Conservation (phyloP, 306 rosid species). For the Abrus precatorius region DNA sequence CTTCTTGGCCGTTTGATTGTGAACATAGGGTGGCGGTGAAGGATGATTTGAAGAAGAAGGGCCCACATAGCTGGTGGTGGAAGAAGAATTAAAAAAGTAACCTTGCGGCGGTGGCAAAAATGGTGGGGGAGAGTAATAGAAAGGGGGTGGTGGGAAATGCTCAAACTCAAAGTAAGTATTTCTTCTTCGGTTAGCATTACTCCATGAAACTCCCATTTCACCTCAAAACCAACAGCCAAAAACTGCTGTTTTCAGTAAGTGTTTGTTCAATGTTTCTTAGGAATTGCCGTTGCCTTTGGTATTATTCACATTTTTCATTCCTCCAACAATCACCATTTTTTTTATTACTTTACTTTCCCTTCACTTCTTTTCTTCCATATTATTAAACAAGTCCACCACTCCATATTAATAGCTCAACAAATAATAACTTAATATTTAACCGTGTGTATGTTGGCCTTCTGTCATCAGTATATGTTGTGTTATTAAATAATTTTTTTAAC, state of each 20-base stretch:
- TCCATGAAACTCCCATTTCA: slow-evolving; percentile 85
- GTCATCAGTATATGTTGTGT: no score
- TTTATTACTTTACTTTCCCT: not conserved
- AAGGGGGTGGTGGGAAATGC: slow-evolving; percentile 57
- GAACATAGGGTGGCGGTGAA: slow-evolving; percentile 69
- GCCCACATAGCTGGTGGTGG: not conserved
- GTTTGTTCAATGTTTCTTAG: slow-evolving; percentile 12
- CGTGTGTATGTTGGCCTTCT: no score
- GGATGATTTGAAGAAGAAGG: slow-evolving; percentile 54
- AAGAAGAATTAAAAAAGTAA: slow-evolving; percentile 35
- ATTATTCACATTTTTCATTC: not conserved
- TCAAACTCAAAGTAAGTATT: slow-evolving; percentile 54
- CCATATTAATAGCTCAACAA: no score
- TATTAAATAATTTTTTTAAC: no score
- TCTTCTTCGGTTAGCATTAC: slow-evolving; percentile 66
- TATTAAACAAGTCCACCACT: no score
- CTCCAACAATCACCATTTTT: not conserved
- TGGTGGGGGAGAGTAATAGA: slow-evolving; percentile 55
- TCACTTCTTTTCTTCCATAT: not conserved
- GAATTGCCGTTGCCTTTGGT: not conserved
- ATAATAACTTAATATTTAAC: no score
- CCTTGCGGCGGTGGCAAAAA: slow-evolving; percentile 52
- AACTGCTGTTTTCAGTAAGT: not conserved
- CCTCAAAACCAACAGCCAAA: not conserved
- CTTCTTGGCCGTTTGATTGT: slow-evolving; percentile 86